These are phyloP conservation scores for Zizania palustris DNA, from an alignment of 202 grass and related monocot species.

Conservation along the genomic window DNA sequence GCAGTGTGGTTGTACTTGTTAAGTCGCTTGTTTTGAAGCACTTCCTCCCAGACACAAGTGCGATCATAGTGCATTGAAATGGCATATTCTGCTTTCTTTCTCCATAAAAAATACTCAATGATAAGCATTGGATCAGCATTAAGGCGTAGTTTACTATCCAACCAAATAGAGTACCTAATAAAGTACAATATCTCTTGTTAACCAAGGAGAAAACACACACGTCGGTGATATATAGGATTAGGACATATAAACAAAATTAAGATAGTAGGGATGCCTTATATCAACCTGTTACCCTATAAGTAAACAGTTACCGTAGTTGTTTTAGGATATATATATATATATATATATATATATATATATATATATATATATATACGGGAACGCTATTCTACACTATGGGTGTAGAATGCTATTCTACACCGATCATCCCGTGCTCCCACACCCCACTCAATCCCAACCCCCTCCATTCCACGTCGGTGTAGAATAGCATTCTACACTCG, in stretches of 20 bases:
- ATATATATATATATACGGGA: conserved; percentile 1
- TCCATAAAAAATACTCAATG: conserved; percentile 92
- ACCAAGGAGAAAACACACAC: conserved; percentile 33
- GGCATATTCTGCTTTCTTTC: conserved; percentile 80
- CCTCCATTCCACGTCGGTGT: too few relatives aligned
- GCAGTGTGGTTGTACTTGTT: conserved; percentile 88
- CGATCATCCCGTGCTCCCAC: too few relatives aligned
- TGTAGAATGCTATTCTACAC: too few relatives aligned
- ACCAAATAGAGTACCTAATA: conserved; percentile 88
- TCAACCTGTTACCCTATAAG: conserved; percentile 17
- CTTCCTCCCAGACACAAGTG: conserved; percentile 90
- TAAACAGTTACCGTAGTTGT: not conserved
- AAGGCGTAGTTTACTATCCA: conserved; percentile 94
- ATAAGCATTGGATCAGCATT: conserved; percentile 84
- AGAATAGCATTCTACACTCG: too few relatives aligned
- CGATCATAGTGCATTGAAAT: conserved; percentile 95
- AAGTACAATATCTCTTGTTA: conserved; percentile 30
- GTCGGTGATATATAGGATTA: conserved; percentile 24
- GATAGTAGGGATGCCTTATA: conserved; percentile 13
- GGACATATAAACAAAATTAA: conserved; percentile 21
- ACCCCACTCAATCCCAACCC: too few relatives aligned
- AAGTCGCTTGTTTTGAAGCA: conserved; percentile 87
- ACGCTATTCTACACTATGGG: too few relatives aligned
- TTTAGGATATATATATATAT: conserved; percentile 20
- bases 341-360: not conserved